Base-by-base conservation (phyloP, 805 yeast species). In the Wickerhamomyces bovis region DNA sequence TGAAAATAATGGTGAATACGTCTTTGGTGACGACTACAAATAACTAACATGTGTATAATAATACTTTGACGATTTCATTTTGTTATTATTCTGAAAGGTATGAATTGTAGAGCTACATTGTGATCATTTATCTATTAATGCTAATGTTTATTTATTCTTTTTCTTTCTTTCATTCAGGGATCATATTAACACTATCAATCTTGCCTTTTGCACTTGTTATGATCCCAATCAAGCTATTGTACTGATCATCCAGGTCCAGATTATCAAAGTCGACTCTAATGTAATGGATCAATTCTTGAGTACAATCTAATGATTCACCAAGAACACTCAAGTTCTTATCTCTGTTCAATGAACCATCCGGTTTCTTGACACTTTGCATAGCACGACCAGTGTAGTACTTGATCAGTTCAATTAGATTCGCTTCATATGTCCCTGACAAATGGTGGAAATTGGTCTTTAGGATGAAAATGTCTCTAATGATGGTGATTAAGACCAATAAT, bases 401-500 rank as follows among this genome's bases (percentile, higher is more conserved):
- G 44, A 81, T 57, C 11, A 77, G 45, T 38, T 72, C 79, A 23
- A 67, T 50, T 19, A 77, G 46, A 55, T 73, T 67, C 23, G 66
- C 66, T 47, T 76, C 80, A 38, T 79, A 67, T 8, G 56, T 52
- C 0, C 61, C 41, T 1, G 69, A 44, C 28, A 65, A 49, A 55
- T 68, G 70, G 3, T 84, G 84, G 54, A 87, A 76, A 28, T 78
- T 75, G 21, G 73, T 71, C 18, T 78, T 68, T 16, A 89, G 68
- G 2, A 77, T 72, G 26, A 85, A 61, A 44, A 84, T 77, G 42
- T 77, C 80, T 43, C 72, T 75, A 2, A 83, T 57, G 11, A 68
- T 53, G 4, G 55, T 52, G 19, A 80, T 60, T 8, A 76, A 53
- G 5, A 64, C 57, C 5, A 70, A 58, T 7, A 74, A 65, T 0